These are phyloP conservation scores for Pseudognaphalium luteoalbum DNA, from an alignment of 129 eudicot genomes.

Conservation along the genomic window DNA sequence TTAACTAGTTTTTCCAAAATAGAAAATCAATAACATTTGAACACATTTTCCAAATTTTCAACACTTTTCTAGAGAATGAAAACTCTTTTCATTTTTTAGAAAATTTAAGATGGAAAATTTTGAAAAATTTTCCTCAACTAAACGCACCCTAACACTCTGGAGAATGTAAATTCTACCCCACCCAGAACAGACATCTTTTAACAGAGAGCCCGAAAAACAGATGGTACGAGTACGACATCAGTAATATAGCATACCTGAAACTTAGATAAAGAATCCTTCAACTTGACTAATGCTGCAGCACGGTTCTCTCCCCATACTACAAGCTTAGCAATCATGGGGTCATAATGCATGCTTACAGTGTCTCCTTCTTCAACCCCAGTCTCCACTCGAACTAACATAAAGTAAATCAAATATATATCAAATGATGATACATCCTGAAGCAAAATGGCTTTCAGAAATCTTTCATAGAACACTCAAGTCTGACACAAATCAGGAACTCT, in stretches of 20 bases:
- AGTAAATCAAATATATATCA: background rate
- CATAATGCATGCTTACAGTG: constrained; percentile 96
- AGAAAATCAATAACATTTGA: no score
- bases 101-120: no score
- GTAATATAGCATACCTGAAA: constrained; percentile 62
- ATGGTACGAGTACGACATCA: background rate
- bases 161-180: constrained; percentile 20
- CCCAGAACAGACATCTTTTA: constrained; percentile 9
- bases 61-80: no score
- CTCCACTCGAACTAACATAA: constrained; percentile 75
- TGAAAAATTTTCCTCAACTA: no score
- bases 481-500: background rate
- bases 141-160: constrained; percentile 19
- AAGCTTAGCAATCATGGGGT: constrained; percentile 99
- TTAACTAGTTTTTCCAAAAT: no score
- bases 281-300: constrained; percentile 71
- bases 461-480: background rate
- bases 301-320: constrained; percentile 96
- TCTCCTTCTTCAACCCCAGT: constrained; percentile 99
- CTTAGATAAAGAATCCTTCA: constrained; percentile 83
- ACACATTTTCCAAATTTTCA: no score
- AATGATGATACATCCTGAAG: background rate
- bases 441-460: no score
- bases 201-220: background rate
- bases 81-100: no score